phyloP scores from a whole-genome alignment of 768 basidiomycete species.

The Macrocybe gigantea region DNA sequence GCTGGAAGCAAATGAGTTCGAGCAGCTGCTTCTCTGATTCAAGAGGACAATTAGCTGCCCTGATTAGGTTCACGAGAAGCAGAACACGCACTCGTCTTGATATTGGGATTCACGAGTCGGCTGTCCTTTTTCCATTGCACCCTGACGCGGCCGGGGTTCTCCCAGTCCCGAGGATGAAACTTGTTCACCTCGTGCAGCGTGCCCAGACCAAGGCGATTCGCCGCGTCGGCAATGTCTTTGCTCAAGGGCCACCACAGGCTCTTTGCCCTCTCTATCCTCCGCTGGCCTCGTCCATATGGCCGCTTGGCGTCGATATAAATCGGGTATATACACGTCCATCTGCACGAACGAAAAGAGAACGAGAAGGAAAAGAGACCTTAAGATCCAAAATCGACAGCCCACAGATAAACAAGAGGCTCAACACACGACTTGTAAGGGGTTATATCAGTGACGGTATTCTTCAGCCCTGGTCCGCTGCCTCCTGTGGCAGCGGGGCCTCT shows the following conservation, averaged over 20 bases:
- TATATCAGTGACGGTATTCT: constrained; percentile 56
- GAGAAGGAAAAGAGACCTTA: constrained; percentile 4
- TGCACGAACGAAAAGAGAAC: constrained; percentile 20
- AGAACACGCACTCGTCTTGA: constrained; percentile 62
- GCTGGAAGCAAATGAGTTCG: constrained; percentile 66
- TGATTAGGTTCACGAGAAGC: neutral
- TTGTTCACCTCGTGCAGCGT: constrained; percentile 88
- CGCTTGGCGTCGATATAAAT: constrained; percentile 96
- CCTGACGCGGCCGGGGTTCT: constrained; percentile 92
- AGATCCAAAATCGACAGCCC: constrained; percentile 9
- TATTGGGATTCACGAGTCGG: constrained; percentile 52
- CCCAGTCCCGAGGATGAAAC: constrained; percentile 94
- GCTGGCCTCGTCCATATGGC: constrained; percentile 75
- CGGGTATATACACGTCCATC: constrained; percentile 96
- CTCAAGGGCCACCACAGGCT: constrained; percentile 94
- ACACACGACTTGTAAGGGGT: constrained; percentile 81
- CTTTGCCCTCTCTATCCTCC: constrained; percentile 74
- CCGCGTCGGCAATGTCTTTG: constrained; percentile 87
- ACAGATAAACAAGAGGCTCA: constrained; percentile 6
- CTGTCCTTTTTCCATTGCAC: constrained; percentile 90
- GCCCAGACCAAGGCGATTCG: constrained; percentile 67
- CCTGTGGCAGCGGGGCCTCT: constrained; percentile 15
- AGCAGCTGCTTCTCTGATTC: constrained; percentile 71
- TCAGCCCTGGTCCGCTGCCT: constrained; percentile 16
- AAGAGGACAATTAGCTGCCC: neutral